Evolutionary conservation across 2,329 filamentous ascomycete genomes (phyloP).

Genomic region (Anisogramma anomala): DNA sequence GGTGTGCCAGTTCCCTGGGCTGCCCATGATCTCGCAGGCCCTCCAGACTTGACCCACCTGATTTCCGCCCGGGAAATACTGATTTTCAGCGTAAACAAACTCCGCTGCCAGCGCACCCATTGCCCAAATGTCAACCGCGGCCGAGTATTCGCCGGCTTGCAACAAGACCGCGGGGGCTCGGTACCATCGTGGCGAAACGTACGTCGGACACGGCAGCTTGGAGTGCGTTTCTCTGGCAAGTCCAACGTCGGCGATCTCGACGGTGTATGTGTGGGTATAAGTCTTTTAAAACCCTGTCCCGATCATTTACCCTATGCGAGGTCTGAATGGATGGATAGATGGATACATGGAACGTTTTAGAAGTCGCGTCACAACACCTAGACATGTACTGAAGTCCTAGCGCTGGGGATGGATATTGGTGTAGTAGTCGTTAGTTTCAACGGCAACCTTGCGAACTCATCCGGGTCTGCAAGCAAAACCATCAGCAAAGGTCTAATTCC

Average conservation of each 20-base stretch:
- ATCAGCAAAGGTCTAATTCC: too few relatives aligned
- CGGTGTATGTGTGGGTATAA: constrained; percentile 83
- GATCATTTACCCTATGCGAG: too few relatives aligned
- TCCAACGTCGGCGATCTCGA: constrained; percentile 98
- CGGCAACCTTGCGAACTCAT: too few relatives aligned
- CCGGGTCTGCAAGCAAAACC: too few relatives aligned
- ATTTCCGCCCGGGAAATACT: constrained; percentile 94
- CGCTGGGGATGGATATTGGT: too few relatives aligned
- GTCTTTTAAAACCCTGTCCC: too few relatives aligned
- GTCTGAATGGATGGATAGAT: too few relatives aligned
- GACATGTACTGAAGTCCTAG: too few relatives aligned
- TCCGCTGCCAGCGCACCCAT: constrained; percentile 98
- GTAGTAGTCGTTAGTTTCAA: too few relatives aligned
- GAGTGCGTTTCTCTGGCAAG: constrained; percentile 93
- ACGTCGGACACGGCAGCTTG: constrained; percentile 92
- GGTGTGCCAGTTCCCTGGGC: constrained; percentile 95
- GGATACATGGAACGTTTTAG: too few relatives aligned
- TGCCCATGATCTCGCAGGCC: constrained; percentile 98
- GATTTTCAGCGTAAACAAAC: constrained; percentile 90
- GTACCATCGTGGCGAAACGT: constrained; percentile 97
- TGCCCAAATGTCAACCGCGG: constrained; percentile 97
- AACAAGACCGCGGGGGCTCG: constrained; percentile 89
- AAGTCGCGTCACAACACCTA: too few relatives aligned
- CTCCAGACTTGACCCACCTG: constrained; percentile 99
- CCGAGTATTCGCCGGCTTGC: constrained; percentile 90